A percentile compares a stretch with the other conserved stretches of the same genome.
phyloP scores from a whole-genome alignment of 192 early-diverging fungal species.

The Coemansia asiatica region DNA sequence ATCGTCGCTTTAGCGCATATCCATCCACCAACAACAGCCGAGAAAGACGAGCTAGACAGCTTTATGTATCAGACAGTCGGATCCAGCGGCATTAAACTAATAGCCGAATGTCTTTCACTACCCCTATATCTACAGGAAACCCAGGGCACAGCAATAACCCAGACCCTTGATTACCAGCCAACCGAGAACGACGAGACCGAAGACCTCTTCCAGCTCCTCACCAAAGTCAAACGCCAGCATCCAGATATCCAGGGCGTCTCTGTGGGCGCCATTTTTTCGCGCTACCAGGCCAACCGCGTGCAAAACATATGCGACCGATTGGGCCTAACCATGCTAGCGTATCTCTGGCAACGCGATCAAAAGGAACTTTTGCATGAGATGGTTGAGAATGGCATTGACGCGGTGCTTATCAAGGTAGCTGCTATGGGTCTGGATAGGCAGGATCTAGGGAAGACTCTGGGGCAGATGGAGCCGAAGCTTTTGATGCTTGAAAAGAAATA shows the following conservation, averaged over 20 bases:
- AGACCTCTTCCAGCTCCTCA: conserved; percentile 78
- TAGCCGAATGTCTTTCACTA: conserved; percentile 80
- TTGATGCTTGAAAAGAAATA: conserved; percentile 67
- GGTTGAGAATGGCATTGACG: conserved; percentile 73
- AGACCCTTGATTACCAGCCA: conserved; percentile 65
- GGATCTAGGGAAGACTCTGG: conserved; percentile 73
- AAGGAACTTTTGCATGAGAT: conserved; percentile 80
- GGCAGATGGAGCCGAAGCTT: conserved; percentile 75
- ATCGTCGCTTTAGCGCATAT: conserved; percentile 93
- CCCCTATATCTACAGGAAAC: conserved; percentile 83
- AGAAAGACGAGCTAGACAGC: conserved; percentile 89
- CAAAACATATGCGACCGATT: conserved; percentile 91
- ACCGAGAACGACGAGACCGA: conserved; percentile 90
- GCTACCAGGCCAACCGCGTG: conserved; percentile 95
- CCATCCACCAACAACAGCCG: conserved; percentile 64
- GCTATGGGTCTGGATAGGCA: conserved; percentile 70
- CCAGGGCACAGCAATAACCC: conserved; percentile 64
- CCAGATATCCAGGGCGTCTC: conserved; percentile 85
- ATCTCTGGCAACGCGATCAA: conserved; percentile 90
- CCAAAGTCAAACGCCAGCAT: conserved; percentile 65
- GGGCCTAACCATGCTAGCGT: conserved; percentile 79
- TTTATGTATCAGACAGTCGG: conserved; percentile 98
- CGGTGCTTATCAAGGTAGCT: conserved; percentile 93
- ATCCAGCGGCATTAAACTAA: conserved; percentile 81
- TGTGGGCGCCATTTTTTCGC: conserved; percentile 94